These are phyloP conservation scores for Tylopilus orsonianus DNA, from an alignment of 1,284 basidiomycete species.

Conservation along the genomic window DNA sequence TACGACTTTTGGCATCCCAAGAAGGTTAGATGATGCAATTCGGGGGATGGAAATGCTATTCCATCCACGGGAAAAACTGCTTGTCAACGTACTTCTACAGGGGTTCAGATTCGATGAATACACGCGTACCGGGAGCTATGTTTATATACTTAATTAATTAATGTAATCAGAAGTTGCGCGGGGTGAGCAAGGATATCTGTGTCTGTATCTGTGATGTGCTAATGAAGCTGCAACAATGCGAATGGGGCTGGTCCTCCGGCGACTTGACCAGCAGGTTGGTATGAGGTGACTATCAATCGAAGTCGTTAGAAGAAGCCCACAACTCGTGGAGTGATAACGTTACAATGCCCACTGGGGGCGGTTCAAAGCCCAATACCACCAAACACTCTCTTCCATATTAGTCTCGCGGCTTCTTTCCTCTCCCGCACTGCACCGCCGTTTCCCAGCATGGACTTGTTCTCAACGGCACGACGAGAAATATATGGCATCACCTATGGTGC, in stretches of 20 bases:
- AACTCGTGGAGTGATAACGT: not conserved
- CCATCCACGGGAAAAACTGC: too few species aligned
- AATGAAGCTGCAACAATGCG: not conserved
- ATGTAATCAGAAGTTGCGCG: not conserved
- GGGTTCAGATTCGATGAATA: not conserved
- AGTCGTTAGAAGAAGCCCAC: not conserved
- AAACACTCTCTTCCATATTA: constrained; percentile 50
- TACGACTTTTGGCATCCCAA: not conserved
- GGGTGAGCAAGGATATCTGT: not conserved
- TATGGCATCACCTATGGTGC: constrained; percentile 61
- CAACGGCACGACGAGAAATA: constrained; percentile 71
- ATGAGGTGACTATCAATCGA: not conserved
- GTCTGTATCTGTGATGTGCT: not conserved
- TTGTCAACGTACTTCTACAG: not conserved
- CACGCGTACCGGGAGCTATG: not conserved
- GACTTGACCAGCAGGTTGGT: not conserved
- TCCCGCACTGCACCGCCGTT: constrained; percentile 59
- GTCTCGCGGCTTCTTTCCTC: constrained; percentile 48
- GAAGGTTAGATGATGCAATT: not conserved
- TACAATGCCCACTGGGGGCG: too few species aligned
- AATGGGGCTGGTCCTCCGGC: not conserved
- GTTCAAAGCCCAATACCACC: constrained; percentile 30
- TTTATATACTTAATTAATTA: not conserved
- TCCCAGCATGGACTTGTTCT: constrained; percentile 65
- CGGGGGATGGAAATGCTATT: not conserved